These are phyloP conservation scores for Pichia cephalocereana DNA, from an alignment of 805 yeast genomes.

Conservation along the genomic window DNA sequence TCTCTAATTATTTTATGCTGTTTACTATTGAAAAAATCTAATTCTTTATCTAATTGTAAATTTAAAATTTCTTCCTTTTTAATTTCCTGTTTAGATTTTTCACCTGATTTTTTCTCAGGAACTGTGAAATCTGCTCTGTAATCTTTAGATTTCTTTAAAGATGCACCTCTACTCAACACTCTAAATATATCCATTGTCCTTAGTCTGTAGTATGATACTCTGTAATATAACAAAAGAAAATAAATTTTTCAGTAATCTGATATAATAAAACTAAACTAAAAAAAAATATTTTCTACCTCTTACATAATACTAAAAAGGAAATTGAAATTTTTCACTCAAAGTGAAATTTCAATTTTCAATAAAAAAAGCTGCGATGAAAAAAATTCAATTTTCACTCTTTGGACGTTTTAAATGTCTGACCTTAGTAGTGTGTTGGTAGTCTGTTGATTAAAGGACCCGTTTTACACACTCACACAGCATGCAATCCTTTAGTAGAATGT, in stretches of 20 bases:
- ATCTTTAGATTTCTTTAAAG: slow-evolving; percentile 49
- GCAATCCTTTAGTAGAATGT: not conserved
- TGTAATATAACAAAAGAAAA: too few relatives aligned
- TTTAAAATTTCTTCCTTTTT: slow-evolving; percentile 33
- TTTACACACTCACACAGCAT: not conserved
- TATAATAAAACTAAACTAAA: not conserved
- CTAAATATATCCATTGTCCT: slow-evolving; percentile 75
- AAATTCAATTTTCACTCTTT: not conserved
- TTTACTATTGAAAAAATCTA: slow-evolving; percentile 72
- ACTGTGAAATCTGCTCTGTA: slow-evolving; percentile 34
- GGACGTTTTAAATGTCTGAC: not conserved
- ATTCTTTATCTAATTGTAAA: slow-evolving; percentile 42
- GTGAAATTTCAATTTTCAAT: not conserved
- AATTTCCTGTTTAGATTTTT: slow-evolving; percentile 13
- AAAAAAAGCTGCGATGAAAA: not conserved
- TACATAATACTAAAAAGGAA: too few relatives aligned
- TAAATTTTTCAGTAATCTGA: too few relatives aligned
- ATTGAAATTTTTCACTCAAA: not conserved
- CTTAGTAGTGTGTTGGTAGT: too few relatives aligned
- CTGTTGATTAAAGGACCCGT: too few relatives aligned
- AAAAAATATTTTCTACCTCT: not conserved
- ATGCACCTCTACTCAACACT: slow-evolving; percentile 79
- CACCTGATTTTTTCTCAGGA: slow-evolving; percentile 14
- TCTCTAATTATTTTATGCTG: slow-evolving; percentile 23
- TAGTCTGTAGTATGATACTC: too few relatives aligned